These are phyloP conservation scores for Caloboletus firmus DNA, from an alignment of 1,284 basidiomycete species.

Conservation along the genomic window DNA sequence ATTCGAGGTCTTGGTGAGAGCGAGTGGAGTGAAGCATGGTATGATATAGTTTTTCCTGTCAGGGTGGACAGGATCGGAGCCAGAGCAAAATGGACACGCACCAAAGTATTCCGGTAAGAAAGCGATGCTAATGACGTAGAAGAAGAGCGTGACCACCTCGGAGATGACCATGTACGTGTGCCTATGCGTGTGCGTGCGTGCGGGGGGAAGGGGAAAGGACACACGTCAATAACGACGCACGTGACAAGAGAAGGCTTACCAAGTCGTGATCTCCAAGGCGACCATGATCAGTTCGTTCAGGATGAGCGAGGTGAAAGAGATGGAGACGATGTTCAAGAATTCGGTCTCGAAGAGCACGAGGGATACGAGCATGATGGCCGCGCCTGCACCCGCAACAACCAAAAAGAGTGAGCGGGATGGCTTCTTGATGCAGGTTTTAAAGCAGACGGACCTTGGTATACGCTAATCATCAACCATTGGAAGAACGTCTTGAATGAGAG, in stretches of 20 bases:
- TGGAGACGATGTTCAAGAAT: conserved; percentile 97
- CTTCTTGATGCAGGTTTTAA: not conserved
- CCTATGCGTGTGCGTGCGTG: conserved; percentile 46
- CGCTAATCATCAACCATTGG: conserved; percentile 95
- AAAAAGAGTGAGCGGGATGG: not conserved
- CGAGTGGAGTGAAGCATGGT: not conserved
- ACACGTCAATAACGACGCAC: not conserved
- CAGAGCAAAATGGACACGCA: conserved; percentile 38
- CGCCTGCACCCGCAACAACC: conserved; percentile 50
- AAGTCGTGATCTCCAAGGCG: conserved; percentile 94
- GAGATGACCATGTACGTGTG: conserved; percentile 96
- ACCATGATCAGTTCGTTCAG: conserved; percentile 99
- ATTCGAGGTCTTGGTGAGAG: conserved; percentile 72
- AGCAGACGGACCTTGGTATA: conserved; percentile 82
- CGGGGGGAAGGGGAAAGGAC: not conserved
- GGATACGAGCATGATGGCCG: conserved; percentile 98
- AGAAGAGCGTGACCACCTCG: conserved; percentile 83
- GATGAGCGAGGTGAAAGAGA: conserved; percentile 95
- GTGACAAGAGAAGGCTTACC: conserved; percentile 49
- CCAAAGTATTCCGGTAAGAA: conserved; percentile 98
- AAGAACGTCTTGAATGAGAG: conserved; percentile 98
- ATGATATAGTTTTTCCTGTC: not conserved
- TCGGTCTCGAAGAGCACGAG: conserved; percentile 96
- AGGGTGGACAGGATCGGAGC: not conserved
- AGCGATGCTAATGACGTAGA: conserved; percentile 91